Percentiles rank a stretch among this genome's conserved stretches.
phyloP scores from a whole-genome alignment of 257 asterid genomes.

The Thymus mandschuricus region DNA sequence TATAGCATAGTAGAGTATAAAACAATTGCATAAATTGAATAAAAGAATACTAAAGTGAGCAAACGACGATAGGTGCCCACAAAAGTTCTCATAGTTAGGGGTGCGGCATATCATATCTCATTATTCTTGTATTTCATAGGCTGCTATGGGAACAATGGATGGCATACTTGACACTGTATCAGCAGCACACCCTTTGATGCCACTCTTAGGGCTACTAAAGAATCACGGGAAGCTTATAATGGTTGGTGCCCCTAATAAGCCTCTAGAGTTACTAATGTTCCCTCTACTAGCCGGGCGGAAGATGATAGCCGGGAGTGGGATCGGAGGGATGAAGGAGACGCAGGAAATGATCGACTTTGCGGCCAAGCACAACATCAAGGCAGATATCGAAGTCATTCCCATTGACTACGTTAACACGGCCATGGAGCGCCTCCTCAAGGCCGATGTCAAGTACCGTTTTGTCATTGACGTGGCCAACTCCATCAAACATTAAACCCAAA shows the following conservation, averaged over 20 bases:
- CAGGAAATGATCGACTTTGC: constrained; percentile 49
- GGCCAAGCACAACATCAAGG: constrained; percentile 37
- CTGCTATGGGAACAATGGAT: constrained; percentile 45
- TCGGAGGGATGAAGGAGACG: constrained; percentile 45
- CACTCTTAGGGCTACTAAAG: constrained; percentile 40
- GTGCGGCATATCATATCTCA: too few relatives aligned
- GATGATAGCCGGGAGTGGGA: constrained; percentile 40
- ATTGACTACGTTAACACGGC: constrained; percentile 45
- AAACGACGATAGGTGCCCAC: too few relatives aligned
- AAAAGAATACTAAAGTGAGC: too few relatives aligned
- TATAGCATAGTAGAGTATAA: too few relatives aligned
- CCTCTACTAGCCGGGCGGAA: constrained; percentile 42
- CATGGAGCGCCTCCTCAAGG: constrained; percentile 36
- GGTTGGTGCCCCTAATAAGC: constrained; percentile 50
- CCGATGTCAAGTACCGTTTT: constrained; percentile 48
- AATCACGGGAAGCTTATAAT: constrained; percentile 46
- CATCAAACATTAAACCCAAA: background rate
- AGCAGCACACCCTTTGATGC: constrained; percentile 39
- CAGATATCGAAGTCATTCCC: constrained; percentile 45
- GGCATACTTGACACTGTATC: constrained; percentile 52
- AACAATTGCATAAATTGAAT: too few relatives aligned
- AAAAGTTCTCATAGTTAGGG: too few relatives aligned
- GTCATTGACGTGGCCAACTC: constrained; percentile 48
- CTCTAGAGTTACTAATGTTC: constrained; percentile 37
- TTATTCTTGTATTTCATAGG: background rate